Evolutionary conservation across 305 asterid species (phyloP), one percentile per base, ranked within the genome.

Genomic region (Solanum hybrid): DNA sequence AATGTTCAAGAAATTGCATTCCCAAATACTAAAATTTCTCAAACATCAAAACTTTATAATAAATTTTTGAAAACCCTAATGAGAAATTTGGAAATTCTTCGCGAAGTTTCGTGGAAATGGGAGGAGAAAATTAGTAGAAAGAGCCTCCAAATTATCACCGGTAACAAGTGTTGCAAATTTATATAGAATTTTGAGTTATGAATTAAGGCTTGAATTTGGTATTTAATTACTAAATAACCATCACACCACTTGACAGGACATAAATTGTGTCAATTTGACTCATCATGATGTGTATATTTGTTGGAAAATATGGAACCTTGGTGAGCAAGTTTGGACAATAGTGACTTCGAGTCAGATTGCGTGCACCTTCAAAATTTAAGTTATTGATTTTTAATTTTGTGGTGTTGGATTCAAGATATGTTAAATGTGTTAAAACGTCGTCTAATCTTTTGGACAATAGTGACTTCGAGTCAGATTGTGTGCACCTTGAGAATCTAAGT

Each of bases 221-320:
- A 2, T 11, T 51, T 20, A 10, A 51, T 84, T 84, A 5, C 88
- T 12, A 29, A 51, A 51, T 3, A 1, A 5, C 88, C 88, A 84
- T 22, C 24, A 11, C 9, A 57, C 87, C 28, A 46, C 88, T 29
- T 84, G 75, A 22, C 26, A 6, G 3, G 42, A 9, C 79, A 16
- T 9, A 18, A 20, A n/a, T 18, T 29, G 74, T 28, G 39, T 83
- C 40, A 46, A 69, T 11, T 46, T 84, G 88, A 84, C 75, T 51
- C 88, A 84, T 51, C 75, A 84, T 84, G 75, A 84, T 84, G 75
- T 84, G 87, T 84, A 46, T 29, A 29, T 84, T 42, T 28, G 71
- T 11, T 11, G 74, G 29, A 84, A 84, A 29, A 16, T 18, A 5
- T 82, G 36, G 37, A 42, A 82, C 14, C 87, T 82, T 82, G 87